phyloP scores from a whole-genome alignment of 108 stramenopile species.

The Discostella stelligeroides region DNA sequence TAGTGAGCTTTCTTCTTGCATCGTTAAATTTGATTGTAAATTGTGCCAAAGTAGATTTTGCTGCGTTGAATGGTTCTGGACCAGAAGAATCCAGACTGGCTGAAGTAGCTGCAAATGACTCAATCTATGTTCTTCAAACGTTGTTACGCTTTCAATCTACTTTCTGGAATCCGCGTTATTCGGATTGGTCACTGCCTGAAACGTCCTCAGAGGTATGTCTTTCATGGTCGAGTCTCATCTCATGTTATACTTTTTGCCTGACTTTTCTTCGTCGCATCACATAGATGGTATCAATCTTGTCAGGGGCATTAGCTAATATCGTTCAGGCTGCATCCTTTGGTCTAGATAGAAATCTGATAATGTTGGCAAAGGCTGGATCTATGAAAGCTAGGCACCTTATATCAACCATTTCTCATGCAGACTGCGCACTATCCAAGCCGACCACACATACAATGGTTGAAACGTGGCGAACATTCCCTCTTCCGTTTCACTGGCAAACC shows the following conservation, averaged over 20 bases:
- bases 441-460: background rate
- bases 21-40: constrained; percentile 13
- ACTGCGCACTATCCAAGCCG: constrained; percentile 11
- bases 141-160: constrained; percentile 44
- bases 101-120: constrained; percentile 18
- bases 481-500: constrained; percentile 55
- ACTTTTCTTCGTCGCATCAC: constrained; percentile 1
- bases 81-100: constrained; percentile 17
- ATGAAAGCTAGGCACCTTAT: constrained; percentile 22
- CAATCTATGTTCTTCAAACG: constrained; percentile 22
- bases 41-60: constrained; percentile 24
- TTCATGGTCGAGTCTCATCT: background rate
- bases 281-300: constrained; percentile 26
- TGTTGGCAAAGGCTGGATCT: constrained; percentile 9
- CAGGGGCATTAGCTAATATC: constrained; percentile 20
- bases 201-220: constrained; percentile 26
- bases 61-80: constrained; percentile 29
- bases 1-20: constrained; percentile 28
- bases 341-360: constrained; percentile 7
- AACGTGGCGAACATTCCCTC: constrained; percentile 42
- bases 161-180: constrained; percentile 30
- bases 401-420: constrained; percentile 32
- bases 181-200: constrained; percentile 32
- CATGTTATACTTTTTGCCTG: background rate
- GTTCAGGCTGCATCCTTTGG: constrained; percentile 14